phyloP scores from a whole-genome alignment of 78 protist species.

The Chrysochromulina tobinii region DNA sequence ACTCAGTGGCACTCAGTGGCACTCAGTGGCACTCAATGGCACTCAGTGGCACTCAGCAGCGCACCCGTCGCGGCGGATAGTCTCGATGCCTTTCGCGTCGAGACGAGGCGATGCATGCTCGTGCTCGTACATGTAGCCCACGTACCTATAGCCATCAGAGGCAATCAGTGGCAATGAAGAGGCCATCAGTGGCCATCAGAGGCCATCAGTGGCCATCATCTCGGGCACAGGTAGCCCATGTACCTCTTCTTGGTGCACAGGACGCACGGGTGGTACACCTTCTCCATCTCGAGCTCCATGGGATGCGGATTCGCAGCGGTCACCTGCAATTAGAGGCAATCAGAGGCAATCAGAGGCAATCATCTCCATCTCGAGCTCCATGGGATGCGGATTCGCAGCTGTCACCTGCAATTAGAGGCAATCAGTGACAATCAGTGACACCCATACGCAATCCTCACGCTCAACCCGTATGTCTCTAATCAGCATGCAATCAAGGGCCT shows the following conservation, averaged over 20 bases:
- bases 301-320: too few relatives aligned
- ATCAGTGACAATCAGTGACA: too few relatives aligned
- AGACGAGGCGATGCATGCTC: background rate
- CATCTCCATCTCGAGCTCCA: too few relatives aligned
- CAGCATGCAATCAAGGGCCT: too few relatives aligned
- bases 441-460: too few relatives aligned
- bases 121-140: background rate
- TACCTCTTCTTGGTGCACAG: slow-evolving; percentile 93
- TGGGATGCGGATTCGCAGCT: too few relatives aligned
- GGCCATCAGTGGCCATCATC: slow-evolving; percentile 56
- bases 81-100: slow-evolving; percentile 96
- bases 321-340: too few relatives aligned
- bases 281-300: slow-evolving; percentile 69
- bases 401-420: too few relatives aligned
- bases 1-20: too few relatives aligned
- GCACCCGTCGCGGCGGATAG: slow-evolving; percentile 90
- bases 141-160: too few relatives aligned
- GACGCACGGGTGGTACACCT: slow-evolving; percentile 91
- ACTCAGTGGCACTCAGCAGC: slow-evolving; percentile 30
- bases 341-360: too few relatives aligned
- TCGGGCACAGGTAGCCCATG: slow-evolving; percentile 56
- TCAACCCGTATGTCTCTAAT: slow-evolving; percentile 65
- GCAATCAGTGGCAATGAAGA: background rate
- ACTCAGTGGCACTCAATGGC: too few relatives aligned
- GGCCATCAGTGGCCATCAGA: slow-evolving; percentile 40